Percentiles rank a stretch among this genome's conserved stretches.
Conservation (phyloP, 2,329 filamentous ascomycete genomes). For the Xenoacremonium recifei region DNA sequence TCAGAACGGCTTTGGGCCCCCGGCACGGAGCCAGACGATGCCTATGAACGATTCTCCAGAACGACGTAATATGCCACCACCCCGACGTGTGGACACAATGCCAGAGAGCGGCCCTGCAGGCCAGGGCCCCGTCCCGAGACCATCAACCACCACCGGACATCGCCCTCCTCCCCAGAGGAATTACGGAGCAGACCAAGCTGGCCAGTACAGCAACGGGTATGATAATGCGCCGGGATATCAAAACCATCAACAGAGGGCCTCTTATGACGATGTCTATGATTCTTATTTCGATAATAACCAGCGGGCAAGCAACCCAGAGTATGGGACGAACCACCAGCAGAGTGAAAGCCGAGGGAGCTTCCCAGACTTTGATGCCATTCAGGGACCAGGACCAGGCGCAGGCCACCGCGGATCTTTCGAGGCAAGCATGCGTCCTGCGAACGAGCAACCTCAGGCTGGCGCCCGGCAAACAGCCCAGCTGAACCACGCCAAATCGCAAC, state of each 20-base stretch:
- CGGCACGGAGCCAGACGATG: constrained; percentile 62
- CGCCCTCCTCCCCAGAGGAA: constrained; percentile 53
- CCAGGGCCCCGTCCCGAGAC: constrained; percentile 48
- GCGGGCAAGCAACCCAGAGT: constrained; percentile 25
- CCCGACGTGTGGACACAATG: constrained; percentile 41
- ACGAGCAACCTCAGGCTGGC: constrained; percentile 45
- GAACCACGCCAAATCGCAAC: constrained; percentile 64
- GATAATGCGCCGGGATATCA: constrained; percentile 24
- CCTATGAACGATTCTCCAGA: constrained; percentile 42
- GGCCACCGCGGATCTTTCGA: constrained; percentile 46
- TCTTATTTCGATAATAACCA: constrained; percentile 50
- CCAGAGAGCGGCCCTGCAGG: constrained; percentile 46
- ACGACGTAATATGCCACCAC: constrained; percentile 1
- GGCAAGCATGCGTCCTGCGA: constrained; percentile 41
- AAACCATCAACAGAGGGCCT: constrained; percentile 32
- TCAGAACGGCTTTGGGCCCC: constrained; percentile 47
- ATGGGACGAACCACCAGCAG: constrained; percentile 17
- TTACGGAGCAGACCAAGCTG: constrained; percentile 41
- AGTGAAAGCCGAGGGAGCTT: constrained; percentile 26
- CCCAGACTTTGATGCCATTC: constrained; percentile 44
- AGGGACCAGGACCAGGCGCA: constrained; percentile 27
- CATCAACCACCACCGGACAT: constrained; percentile 53
- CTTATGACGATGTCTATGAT: constrained; percentile 54
- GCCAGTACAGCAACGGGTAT: constrained; percentile 29
- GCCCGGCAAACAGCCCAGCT: constrained; percentile 53